Conservation (phyloP, 495 filamentous ascomycete species). For the Penicillium soppii region DNA sequence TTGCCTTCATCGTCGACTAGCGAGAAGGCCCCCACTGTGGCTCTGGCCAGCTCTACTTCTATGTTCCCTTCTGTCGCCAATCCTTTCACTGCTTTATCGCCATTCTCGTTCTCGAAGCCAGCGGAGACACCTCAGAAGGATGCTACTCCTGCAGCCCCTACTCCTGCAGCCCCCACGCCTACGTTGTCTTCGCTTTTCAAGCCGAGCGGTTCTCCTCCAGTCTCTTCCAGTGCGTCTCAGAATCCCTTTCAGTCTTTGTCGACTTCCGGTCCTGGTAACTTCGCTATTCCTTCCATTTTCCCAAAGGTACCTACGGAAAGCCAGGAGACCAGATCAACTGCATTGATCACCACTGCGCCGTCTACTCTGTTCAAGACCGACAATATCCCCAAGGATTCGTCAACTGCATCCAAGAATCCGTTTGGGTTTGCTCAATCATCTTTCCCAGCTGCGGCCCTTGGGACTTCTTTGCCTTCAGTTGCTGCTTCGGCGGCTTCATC, state of each 20-base stretch:
- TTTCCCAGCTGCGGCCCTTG: constrained; percentile 5
- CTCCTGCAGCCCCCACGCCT: background rate
- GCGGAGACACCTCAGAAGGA: constrained; percentile 3
- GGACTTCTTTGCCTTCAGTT: background rate
- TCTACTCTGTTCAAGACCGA: constrained; percentile 1
- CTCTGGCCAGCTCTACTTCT: background rate
- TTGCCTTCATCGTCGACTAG: background rate
- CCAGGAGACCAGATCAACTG: background rate
- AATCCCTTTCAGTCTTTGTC: background rate
- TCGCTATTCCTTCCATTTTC: constrained; percentile 11
- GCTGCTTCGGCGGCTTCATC: constrained; percentile 2
- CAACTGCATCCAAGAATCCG: background rate
- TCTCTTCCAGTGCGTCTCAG: background rate
- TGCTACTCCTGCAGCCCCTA: background rate
- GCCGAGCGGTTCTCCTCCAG: background rate
- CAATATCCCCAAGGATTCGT: background rate
- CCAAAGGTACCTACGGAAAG: constrained; percentile 9
- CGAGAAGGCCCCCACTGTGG: background rate
- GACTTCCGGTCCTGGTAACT: background rate
- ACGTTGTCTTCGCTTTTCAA: constrained; percentile 1
- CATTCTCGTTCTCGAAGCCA: constrained; percentile 15
- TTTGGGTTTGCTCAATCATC: background rate
- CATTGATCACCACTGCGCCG: background rate
- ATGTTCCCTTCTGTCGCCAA: background rate
- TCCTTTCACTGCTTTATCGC: constrained; percentile 6